These are phyloP conservation scores for Leccinum obscurum DNA, from an alignment of 768 basidiomycete species.

Conservation along the genomic window DNA sequence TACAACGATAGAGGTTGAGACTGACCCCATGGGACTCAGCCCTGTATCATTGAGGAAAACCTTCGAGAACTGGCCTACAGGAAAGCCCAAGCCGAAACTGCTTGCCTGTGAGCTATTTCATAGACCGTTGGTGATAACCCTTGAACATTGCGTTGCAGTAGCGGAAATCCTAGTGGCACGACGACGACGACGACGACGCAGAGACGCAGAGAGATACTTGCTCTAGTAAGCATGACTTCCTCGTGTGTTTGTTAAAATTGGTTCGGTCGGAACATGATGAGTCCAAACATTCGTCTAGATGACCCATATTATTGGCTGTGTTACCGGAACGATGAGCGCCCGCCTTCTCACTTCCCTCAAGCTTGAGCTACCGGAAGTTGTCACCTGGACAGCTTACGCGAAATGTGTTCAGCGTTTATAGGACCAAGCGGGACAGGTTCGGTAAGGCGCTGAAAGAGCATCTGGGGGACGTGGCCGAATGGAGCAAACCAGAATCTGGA, in stretches of 20 bases:
- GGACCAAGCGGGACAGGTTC: conserved; percentile 68
- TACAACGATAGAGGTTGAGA: conserved; percentile 57
- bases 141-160: conserved; percentile 39
- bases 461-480: conserved; percentile 68
- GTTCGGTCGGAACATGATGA: neutral
- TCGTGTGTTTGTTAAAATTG: conserved; percentile 38
- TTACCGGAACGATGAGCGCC: conserved; percentile 56
- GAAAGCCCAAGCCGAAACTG: conserved; percentile 65
- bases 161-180: conserved; percentile 74
- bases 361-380: neutral
- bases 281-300: conserved; percentile 38
- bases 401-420: conserved; percentile 62
- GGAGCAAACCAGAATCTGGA: conserved; percentile 48
- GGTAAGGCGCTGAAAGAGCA: conserved; percentile 67
- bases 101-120: conserved; percentile 51
- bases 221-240: conserved; percentile 66
- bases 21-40: conserved; percentile 65
- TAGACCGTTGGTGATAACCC: neutral
- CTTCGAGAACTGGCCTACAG: conserved; percentile 66
- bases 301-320: conserved; percentile 72
- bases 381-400: conserved; percentile 78
- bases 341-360: neutral
- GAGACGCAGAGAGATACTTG: conserved; percentile 62
- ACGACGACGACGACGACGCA: conserved; percentile 69
- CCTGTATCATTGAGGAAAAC: conserved; percentile 55